Evolutionary conservation across 805 yeast species (phyloP), one percentile per base, ranked within the genome.

Genomic region (Lipomyces orientalis): DNA sequence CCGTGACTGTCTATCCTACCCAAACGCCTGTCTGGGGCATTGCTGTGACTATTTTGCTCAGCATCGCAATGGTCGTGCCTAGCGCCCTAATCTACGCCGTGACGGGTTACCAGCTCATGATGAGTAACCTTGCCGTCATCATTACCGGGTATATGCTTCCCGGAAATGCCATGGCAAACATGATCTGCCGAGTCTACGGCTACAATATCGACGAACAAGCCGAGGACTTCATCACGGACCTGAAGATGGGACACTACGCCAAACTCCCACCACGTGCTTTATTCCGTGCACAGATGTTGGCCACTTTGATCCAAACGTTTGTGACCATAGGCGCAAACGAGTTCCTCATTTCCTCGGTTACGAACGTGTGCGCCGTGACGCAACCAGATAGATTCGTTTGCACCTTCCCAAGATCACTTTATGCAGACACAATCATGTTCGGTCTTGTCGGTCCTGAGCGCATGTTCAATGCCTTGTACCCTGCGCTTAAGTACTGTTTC

Each of bases 71-170:
- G 75, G 77, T 89, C 63, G 79, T 89, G 58, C 93, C 93, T 7
- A 80, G 87, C 31, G 87, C 89, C 2, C 79, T 88, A 22, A 82
- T 89, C 62, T 85, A 83, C 25, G 89, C 91, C 3, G 83, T 86
- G 46, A 87, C 92, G 0, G 89, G 89, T 78, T 84, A 80, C 58
- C 74, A 83, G 1, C 84, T 88, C 66, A 89, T 89, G 12, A 79
- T 88, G 71, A 86, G 86, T 72, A 90, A 88, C 4, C 75, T 89
- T 60, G 84, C 88, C 2, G 90, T 88, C 74, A 78, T 88, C 68
- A 82, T 89, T 58, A 84, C 85, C 31, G 92, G 91, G 0, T 88
- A 87, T 75, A 82, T 88, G 66, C 79, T 85, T 8, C 91, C 90
- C 3, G 90, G 86, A 0, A 78, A 80, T 91, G 1, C 77, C 86